phyloP scores from a whole-genome alignment of 306 rosid genomes.

The Acacia confusa region DNA sequence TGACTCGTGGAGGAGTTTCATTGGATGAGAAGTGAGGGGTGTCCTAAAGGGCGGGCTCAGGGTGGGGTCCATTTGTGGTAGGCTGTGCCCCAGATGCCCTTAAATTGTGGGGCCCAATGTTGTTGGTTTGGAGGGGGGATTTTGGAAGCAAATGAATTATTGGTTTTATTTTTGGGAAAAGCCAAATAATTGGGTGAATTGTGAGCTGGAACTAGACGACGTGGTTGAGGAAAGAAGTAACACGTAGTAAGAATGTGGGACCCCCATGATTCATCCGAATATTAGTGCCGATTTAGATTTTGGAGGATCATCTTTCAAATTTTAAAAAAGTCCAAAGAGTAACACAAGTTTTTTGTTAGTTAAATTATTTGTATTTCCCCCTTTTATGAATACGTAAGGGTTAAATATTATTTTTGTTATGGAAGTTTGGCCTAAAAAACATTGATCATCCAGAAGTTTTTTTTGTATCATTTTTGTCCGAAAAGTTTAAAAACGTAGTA shows the following conservation, averaged over 20 bases:
- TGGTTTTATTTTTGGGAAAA: background rate
- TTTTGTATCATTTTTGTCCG: too few species aligned
- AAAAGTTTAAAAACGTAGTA: too few species aligned
- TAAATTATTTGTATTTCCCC: too few species aligned
- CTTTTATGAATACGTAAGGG: too few species aligned
- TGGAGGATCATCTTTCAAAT: background rate
- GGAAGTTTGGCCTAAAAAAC: too few species aligned
- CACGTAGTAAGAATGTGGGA: slow-evolving; percentile 21
- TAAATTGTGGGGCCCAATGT: slow-evolving; percentile 20
- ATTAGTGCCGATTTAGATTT: too few species aligned
- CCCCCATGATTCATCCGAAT: background rate
- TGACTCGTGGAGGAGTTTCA: slow-evolving; percentile 5
- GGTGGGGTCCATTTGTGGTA: slow-evolving; percentile 18
- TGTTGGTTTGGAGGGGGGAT: background rate
- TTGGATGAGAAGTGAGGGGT: slow-evolving; percentile 16
- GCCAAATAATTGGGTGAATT: slow-evolving; percentile 28
- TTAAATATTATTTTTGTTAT: too few species aligned
- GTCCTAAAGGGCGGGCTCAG: slow-evolving; percentile 2
- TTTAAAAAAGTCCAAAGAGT: too few species aligned
- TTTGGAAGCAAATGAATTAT: background rate
- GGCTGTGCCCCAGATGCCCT: slow-evolving; percentile 12
- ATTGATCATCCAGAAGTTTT: too few species aligned
- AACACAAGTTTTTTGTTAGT: too few species aligned
- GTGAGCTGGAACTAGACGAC: slow-evolving; percentile 33
- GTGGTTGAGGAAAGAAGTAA: slow-evolving; percentile 26